These are phyloP conservation scores for Secale cereale DNA, from an alignment of 176 grass and related monocot genomes.

Conservation along the genomic window DNA sequence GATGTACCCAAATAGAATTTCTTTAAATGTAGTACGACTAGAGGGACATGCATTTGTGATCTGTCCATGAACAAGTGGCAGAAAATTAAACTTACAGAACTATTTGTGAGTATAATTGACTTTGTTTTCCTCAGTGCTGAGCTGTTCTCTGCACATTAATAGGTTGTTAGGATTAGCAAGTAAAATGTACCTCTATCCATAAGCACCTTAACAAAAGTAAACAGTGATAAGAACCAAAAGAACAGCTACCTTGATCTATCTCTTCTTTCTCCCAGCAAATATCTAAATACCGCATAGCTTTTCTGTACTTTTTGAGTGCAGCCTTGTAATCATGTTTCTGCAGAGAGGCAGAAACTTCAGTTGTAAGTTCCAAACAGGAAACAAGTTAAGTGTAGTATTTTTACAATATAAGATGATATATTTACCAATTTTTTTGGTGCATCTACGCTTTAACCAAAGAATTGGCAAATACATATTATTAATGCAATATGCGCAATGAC, in stretches of 20 bases:
- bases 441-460: constrained; percentile 6
- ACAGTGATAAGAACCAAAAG: background rate
- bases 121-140: constrained; percentile 70
- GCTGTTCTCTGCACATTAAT: constrained; percentile 69
- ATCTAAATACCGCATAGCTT: constrained; percentile 70
- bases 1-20: background rate
- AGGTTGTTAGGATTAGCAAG: constrained; percentile 33
- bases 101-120: constrained; percentile 97
- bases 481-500: background rate
- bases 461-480: background rate
- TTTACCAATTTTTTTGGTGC: background rate
- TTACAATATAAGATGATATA: background rate
- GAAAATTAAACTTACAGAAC: constrained; percentile 67
- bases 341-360: constrained; percentile 26
- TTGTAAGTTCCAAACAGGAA: constrained; percentile 8
- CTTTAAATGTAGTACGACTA: constrained; percentile 15
- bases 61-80: constrained; percentile 1
- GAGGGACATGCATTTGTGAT: constrained; percentile 10
- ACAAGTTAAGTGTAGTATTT: background rate
- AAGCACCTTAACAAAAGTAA: constrained; percentile 18
- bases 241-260: constrained; percentile 51
- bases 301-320: constrained; percentile 80
- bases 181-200: background rate
- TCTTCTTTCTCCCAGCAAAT: constrained; percentile 80
- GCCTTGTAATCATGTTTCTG: constrained; percentile 81